Evolutionary conservation across 2,329 filamentous ascomycete genomes (phyloP), one percentile per base, ranked within the genome.

Genomic region (Herpotrichia juniperi): DNA sequence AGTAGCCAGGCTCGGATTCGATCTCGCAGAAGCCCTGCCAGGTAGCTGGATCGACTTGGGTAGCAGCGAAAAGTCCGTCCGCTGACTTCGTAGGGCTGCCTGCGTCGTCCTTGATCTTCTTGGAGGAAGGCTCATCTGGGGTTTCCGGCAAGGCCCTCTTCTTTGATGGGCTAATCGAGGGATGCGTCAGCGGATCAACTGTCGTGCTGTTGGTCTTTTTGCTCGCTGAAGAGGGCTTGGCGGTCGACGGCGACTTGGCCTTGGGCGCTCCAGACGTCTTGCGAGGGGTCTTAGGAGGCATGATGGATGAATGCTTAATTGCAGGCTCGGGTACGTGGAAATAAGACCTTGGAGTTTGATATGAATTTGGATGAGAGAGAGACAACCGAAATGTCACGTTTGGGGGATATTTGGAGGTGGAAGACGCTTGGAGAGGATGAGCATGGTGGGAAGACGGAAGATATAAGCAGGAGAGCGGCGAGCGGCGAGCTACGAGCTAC

Each of bases 1-100:
- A 97, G 63, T 83, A 74, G 74, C 91, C 91, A 7, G 93, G 93
- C 56, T 97, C 92, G 6, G 91, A 96, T 74, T 96, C 92, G 44
- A 97, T 82, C 67, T 97, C 92, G 51, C 87, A 83, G 86, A 89
- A 93, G 21, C 88, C 88, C 44, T 84, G 79, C 85, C 88, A 92
- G 1, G 56, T 71, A 25, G 66, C 59, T 56, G 76, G 80, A 46
- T 80, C 76, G 21, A 70, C 49, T 3, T 45, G 42, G 10, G 68
- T 74, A 9, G 73, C 72, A 31, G 71, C 3, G 8, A 7, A n/a
- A 4, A 24, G 10, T 25, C 12, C 19, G 37, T 6, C 21, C 25
- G 10, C 10, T n/a, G n/a, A 6, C 19, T 40, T 24, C 6, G 19
- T 40, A 21, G 37, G 37, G 3, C 19, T 34, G 14, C 10, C 42